A percentile compares a stretch with the other conserved stretches of the same genome.
These are phyloP conservation scores for Plasmodium sp. DNA, from an alignment of 169 alveolate genomes.

Conservation along the genomic window DNA sequence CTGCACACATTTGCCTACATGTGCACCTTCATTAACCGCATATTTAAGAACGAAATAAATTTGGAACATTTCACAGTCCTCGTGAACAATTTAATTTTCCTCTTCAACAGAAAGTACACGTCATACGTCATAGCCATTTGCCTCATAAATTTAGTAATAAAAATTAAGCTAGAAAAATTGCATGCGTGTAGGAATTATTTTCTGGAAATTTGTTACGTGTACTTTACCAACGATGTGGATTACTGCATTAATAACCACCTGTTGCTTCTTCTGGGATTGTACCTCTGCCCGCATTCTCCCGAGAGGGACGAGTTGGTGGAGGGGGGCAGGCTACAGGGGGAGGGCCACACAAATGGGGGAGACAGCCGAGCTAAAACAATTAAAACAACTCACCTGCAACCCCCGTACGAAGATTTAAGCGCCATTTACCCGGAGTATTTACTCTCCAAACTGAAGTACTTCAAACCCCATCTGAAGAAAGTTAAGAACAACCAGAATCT, in stretches of 20 bases:
- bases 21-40: conserved; percentile 21
- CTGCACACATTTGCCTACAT: conserved; percentile 56
- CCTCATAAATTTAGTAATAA: conserved; percentile 42
- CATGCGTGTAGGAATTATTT: conserved; percentile 30
- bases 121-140: conserved; percentile 46
- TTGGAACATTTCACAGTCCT: conserved; percentile 14
- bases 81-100: conserved; percentile 43
- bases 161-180: conserved; percentile 34
- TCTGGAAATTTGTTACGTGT: conserved; percentile 9
- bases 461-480: conserved; percentile 57
- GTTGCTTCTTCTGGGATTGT: conserved; percentile 23
- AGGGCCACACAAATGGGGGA: neutral
- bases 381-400: neutral
- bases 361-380: neutral
- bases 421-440: conserved; percentile 24
- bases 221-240: conserved; percentile 18
- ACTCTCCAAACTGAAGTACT: conserved; percentile 13
- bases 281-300: conserved; percentile 24
- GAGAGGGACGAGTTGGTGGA: conserved; percentile 8
- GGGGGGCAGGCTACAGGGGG: neutral
- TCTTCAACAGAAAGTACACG: conserved; percentile 35
- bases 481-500: conserved; percentile 41
- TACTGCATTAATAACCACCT: conserved; percentile 22
- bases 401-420: neutral
- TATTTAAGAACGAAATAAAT: conserved; percentile 38